phyloP scores from a whole-genome alignment of 2,329 filamentous ascomycete genomes.

The Exophiala viscosa region DNA sequence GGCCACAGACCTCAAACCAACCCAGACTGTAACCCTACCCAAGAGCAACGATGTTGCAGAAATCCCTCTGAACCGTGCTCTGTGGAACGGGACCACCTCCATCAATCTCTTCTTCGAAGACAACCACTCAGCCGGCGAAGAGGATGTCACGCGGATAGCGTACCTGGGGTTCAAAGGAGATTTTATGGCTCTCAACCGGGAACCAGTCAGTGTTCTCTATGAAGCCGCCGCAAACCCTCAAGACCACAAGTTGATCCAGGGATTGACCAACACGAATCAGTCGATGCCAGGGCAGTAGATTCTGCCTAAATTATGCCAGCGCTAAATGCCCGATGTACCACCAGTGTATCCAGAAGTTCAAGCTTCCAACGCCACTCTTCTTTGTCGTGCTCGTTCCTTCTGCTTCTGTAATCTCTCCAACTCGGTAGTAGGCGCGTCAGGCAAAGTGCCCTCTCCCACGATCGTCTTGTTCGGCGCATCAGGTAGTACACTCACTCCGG shows the following conservation, averaged over 20 bases:
- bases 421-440: conserved; percentile 37
- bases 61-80: conserved; percentile 77
- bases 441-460: conserved; percentile 32
- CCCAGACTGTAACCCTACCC: conserved; percentile 69
- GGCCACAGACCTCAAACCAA: conserved; percentile 65
- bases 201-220: conserved; percentile 82
- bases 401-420: conserved; percentile 32
- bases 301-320: neutral
- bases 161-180: conserved; percentile 94
- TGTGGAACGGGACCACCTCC: conserved; percentile 80
- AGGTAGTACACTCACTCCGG: conserved; percentile 36
- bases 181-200: conserved; percentile 80
- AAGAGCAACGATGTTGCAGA: conserved; percentile 69
- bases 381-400: conserved; percentile 34
- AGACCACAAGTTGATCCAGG: conserved; percentile 63
- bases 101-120: conserved; percentile 86
- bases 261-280: conserved; percentile 38
- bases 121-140: conserved; percentile 78
- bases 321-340: conserved; percentile 12
- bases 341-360: conserved; percentile 18
- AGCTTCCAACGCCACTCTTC: conserved; percentile 29
- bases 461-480: conserved; percentile 27
- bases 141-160: conserved; percentile 71
- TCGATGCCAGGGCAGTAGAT: conserved; percentile 43
- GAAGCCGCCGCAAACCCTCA: conserved; percentile 88